Percentiles rank a stretch among this genome's conserved stretches.
Conservation (phyloP, 2,329 filamentous ascomycete species). For the Camptophora hylomeconis region DNA sequence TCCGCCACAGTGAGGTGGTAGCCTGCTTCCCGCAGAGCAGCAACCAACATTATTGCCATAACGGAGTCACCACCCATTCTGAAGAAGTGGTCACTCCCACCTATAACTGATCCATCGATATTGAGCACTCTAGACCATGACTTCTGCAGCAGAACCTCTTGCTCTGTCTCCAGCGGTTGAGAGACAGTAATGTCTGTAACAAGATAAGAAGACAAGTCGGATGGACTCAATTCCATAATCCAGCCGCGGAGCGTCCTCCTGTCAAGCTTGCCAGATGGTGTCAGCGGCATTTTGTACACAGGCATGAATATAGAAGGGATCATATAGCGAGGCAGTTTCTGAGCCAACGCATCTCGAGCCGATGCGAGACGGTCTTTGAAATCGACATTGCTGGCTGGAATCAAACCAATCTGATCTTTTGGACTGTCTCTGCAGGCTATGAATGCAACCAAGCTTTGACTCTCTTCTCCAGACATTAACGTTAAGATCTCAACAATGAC, state of each 20-base stretch:
- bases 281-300: slow-evolving; percentile 56
- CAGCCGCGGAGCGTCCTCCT: slow-evolving; percentile 38
- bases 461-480: slow-evolving; percentile 61
- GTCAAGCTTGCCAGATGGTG: slow-evolving; percentile 63
- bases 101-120: slow-evolving; percentile 22
- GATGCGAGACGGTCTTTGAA: slow-evolving; percentile 28
- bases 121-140: slow-evolving; percentile 30
- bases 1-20: slow-evolving; percentile 12
- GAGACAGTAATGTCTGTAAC: too few relatives aligned
- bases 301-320: slow-evolving; percentile 62
- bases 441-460: slow-evolving; percentile 63
- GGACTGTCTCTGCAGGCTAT: slow-evolving; percentile 25
- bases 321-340: slow-evolving; percentile 27
- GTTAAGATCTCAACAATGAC: slow-evolving; percentile 47
- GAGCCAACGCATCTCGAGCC: slow-evolving; percentile 49
- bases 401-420: slow-evolving; percentile 10
- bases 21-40: slow-evolving; percentile 4
- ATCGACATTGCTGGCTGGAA: slow-evolving; percentile 26
- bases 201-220: slow-evolving; percentile 21
- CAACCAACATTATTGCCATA: slow-evolving; percentile 15
- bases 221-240: slow-evolving; percentile 7
- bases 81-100: slow-evolving; percentile 15
- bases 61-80: slow-evolving; percentile 18
- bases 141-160: too few relatives aligned
- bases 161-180: too few relatives aligned